Percentiles rank a stretch among this genome's conserved stretches.
phyloP scores from a whole-genome alignment of 305 asterid species.

The Euphrasia arctica region DNA sequence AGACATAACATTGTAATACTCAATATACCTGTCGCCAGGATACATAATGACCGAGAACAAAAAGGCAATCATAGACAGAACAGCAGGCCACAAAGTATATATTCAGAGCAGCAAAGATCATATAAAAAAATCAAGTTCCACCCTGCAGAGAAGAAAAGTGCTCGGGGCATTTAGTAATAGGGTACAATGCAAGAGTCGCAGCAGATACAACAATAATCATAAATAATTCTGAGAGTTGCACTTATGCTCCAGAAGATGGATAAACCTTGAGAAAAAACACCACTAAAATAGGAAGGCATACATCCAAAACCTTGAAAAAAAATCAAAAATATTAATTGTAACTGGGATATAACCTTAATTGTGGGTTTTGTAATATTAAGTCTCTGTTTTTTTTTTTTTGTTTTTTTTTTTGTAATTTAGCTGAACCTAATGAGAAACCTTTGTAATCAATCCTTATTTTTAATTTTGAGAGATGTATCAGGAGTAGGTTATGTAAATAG shows the following conservation, averaged over 20 bases:
- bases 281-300: conserved; percentile 2
- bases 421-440: neutral
- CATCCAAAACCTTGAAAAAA: no score
- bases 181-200: conserved; percentile 1
- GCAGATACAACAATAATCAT: neutral
- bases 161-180: neutral
- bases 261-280: neutral
- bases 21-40: conserved; percentile 69
- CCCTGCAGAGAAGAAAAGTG: neutral
- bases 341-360: no score
- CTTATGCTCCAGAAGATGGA: neutral
- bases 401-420: no score
- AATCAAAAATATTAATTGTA: no score
- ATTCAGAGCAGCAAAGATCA: neutral
- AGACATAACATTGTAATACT: conserved; percentile 91
- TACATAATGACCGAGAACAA: conserved; percentile 8
- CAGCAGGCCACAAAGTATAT: neutral
- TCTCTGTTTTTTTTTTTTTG: no score
- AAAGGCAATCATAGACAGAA: conserved; percentile 2
- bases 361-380: no score
- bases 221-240: neutral
- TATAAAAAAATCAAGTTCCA: no score
- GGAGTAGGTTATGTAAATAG: neutral
- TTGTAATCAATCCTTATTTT: neutral
- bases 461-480: no score